Evolutionary conservation across 2,329 filamentous ascomycete genomes (phyloP).

Genomic region (Lachnellula occidentalis): DNA sequence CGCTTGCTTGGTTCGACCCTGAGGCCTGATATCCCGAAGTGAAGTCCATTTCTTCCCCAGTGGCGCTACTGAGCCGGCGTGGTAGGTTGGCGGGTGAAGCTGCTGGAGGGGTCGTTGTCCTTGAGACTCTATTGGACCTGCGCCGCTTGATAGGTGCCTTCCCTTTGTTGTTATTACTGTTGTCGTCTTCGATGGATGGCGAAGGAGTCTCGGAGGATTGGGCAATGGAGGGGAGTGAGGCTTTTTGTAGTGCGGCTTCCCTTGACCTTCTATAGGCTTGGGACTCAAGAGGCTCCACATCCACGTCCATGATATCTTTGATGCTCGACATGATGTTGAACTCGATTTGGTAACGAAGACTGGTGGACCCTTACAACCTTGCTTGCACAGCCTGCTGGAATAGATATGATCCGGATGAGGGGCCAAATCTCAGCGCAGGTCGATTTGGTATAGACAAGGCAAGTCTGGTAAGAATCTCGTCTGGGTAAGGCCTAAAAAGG

Average conservation of each 20-base stretch:
- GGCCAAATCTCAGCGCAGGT: slow-evolving; percentile 24
- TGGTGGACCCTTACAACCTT: slow-evolving; percentile 24
- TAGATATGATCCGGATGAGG: slow-evolving; percentile 23
- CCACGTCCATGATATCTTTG: slow-evolving; percentile 34
- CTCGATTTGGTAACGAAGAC: slow-evolving; percentile 25
- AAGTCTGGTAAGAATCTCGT: slow-evolving; percentile 16
- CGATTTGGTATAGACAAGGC: slow-evolving; percentile 15
- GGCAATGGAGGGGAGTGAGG: slow-evolving; percentile 20
- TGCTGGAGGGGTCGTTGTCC: slow-evolving; percentile 12
- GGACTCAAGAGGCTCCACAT: slow-evolving; percentile 32
- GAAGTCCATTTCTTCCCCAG: slow-evolving; percentile 25
- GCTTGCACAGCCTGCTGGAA: slow-evolving; percentile 30
- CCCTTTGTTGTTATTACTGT: slow-evolving; percentile 17
- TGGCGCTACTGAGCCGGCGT: slow-evolving; percentile 23
- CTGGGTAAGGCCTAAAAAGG: slow-evolving; percentile 16
- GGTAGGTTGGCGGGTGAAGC: slow-evolving; percentile 13
- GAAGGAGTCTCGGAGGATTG: slow-evolving; percentile 19
- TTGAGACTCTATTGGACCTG: slow-evolving; percentile 26
- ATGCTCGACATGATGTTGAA: slow-evolving; percentile 30
- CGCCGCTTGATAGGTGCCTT: slow-evolving; percentile 23
- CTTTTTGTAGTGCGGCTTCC: slow-evolving; percentile 27
- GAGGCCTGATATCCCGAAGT: slow-evolving; percentile 17
- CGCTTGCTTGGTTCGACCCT: slow-evolving; percentile 21
- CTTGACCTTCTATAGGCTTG: slow-evolving; percentile 31
- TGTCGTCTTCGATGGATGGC: slow-evolving; percentile 15